Base-by-base conservation (phyloP, 2,329 filamentous ascomycete genomes). In the Ophiostoma piceae region DNA sequence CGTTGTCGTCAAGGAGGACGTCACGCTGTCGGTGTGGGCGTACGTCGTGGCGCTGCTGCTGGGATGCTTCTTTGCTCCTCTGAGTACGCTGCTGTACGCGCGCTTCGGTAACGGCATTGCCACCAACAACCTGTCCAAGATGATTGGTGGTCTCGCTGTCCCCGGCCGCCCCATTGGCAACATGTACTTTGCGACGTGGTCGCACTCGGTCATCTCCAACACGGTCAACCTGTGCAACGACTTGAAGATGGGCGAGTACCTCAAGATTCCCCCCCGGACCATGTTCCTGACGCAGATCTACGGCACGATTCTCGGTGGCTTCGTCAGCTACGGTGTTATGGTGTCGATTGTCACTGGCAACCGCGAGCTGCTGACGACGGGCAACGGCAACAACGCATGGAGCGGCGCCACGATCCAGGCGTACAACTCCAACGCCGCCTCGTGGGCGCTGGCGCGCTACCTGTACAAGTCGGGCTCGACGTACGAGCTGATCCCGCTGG, bases 101-200 rank as follows among this genome's bases (percentile, higher is more conserved):
- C 79, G 83, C 0, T 87, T 79, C 57, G 85, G 85, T 11, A 87
- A 84, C 65, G 85, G 85, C 14, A 86, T 87, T 43, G 83, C 84
- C 8, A 87, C 84, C 2, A 87, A 87, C 74, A 85, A 87, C 70
- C 71, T 87, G 54, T 86, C 84, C 26, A 86, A 86, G 73, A 84
- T 86, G 84, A 71, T 87, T 66, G 84, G 81, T 0, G 84, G 84
- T 67, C 77, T 85, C 2, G 76, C 84, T 70, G 73, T 85, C 2
- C 84, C 84, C 1, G 82, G 80, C 1, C 80, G 81, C 1, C 84
- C 84, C 0, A 73, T 86, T 4, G 84, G 83, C 2, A 86, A 86
- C 75, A 84, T 86, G 82, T 86, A 86, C 75, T 86, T 86, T 74
- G 82, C 84, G 8, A 82, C 82, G 12, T 87, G 84, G 84, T 87